Evolutionary conservation across 1,284 basidiomycete species (phyloP), one percentile per base, ranked within the genome.

Genomic region (Malassezia slooffiae): DNA sequence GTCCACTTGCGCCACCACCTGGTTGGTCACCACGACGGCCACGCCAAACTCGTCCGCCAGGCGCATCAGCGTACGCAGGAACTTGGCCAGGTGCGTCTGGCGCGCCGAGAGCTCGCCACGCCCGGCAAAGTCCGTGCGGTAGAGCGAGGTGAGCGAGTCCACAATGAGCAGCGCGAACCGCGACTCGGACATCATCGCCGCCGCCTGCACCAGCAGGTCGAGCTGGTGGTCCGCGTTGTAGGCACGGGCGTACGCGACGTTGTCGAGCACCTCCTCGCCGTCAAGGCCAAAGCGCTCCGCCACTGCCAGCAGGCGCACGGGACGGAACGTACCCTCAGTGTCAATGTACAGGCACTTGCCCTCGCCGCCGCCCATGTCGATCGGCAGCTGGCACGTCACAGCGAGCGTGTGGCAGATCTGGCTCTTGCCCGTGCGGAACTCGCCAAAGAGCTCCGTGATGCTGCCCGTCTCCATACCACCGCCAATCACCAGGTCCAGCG

Each of bases 341-440:
- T 99, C 93, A 72, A 99, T 96, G 72, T 91, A 99, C 35, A 97
- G 75, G 66, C 91, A 96, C 73, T 99, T 99, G 37, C 93, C 93
- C 72, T 97, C 93, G 5, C 93, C 93, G 22, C 93, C 93, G 20
- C 93, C 93, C 90, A 96, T 95, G 58, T 80, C 83, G 34, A 91
- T 83, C 0, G 93, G 93, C 7, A 97, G 78, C 75, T 95, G 93
- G 70, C 93, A 99, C 5, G 91, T 96, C 12, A 96, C 93, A 0
- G 93, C 89, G 27, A 99, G 79, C 0, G 91, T 96, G 68, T 99
- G 93, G 70, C 93, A 97, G 39, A 99, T 78, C 67, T 99, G 93
- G 27, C 88, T 93, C 73, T 99, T 97, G 46, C 93, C 93, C 8
- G 93, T 97, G 58, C 93, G 77, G 73, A 96, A 99, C 73, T 99